Evolutionary conservation across 2,329 filamentous ascomycete species (phyloP).

Genomic region (Epichloe gansuensis): DNA sequence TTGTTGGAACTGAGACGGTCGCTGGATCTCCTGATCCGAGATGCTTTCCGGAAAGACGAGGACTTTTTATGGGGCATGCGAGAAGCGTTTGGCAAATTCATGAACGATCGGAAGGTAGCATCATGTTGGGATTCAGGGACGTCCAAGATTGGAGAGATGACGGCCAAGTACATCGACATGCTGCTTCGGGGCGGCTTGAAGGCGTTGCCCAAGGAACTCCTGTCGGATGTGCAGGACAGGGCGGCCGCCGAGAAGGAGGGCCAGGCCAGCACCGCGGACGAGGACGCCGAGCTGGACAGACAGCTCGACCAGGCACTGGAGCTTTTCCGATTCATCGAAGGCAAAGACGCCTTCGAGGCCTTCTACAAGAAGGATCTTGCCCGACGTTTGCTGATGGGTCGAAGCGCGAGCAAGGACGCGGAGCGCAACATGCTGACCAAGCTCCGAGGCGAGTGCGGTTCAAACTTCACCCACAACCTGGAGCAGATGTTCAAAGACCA

Average conservation of each 20-base stretch:
- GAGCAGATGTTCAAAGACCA: conserved; percentile 99
- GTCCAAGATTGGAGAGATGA: conserved; percentile 95
- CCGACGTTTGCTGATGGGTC: conserved; percentile 75
- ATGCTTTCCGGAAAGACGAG: conserved; percentile 68
- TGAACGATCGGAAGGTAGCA: conserved; percentile 73
- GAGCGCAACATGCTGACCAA: conserved; percentile 92
- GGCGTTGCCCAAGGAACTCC: conserved; percentile 58
- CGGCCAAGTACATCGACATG: conserved; percentile 90
- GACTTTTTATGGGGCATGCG: conserved; percentile 66
- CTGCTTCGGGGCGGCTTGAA: conserved; percentile 81
- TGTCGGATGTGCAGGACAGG: conserved; percentile 48
- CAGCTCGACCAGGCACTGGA: conserved; percentile 90
- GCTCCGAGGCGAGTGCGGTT: conserved; percentile 84
- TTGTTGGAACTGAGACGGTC: conserved; percentile 70
- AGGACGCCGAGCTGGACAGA: conserved; percentile 82
- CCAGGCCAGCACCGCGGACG: conserved; percentile 60
- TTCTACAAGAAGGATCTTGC: conserved; percentile 99
- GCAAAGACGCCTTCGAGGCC: conserved; percentile 94
- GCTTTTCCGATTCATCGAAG: conserved; percentile 91
- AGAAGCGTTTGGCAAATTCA: conserved; percentile 78
- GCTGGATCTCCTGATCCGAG: conserved; percentile 63
- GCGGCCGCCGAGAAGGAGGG: conserved; percentile 47
- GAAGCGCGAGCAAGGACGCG: conserved; percentile 87
- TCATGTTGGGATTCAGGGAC: conserved; percentile 69
- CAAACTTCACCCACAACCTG: conserved; percentile 88